Conservation (phyloP, 768 basidiomycete genomes). For the Boletus speciosus region DNA sequence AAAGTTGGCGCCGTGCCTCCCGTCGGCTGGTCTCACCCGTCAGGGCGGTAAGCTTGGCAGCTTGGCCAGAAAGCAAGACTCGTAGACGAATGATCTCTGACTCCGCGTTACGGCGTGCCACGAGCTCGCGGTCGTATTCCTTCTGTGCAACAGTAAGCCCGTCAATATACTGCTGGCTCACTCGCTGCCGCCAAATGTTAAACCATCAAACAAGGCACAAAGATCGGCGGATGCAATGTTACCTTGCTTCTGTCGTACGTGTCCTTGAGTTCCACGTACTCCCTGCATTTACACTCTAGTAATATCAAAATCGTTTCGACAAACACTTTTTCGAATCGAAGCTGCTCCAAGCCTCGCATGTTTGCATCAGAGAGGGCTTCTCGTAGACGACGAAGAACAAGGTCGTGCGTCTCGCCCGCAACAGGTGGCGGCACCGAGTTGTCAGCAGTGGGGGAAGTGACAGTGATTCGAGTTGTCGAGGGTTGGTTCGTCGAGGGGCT, state of each 20-base stretch:
- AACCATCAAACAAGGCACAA: not conserved
- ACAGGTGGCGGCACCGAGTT: constrained; percentile 25
- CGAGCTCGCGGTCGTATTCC: constrained; percentile 91
- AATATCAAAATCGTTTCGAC: constrained; percentile 66
- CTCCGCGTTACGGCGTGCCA: constrained; percentile 85
- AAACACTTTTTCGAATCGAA: constrained; percentile 71
- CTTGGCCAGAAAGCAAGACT: constrained; percentile 86
- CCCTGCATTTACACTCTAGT: constrained; percentile 61
- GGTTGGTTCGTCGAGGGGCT: constrained; percentile 2
- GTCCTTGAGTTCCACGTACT: constrained; percentile 60
- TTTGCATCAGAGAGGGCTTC: constrained; percentile 61
- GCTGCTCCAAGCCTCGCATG: constrained; percentile 54
- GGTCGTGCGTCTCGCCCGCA: constrained; percentile 39
- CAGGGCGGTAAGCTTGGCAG: constrained; percentile 79
- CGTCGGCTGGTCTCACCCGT: constrained; percentile 74
- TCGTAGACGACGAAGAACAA: constrained; percentile 50
- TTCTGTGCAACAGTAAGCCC: constrained; percentile 90
- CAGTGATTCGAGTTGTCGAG: constrained; percentile 37
- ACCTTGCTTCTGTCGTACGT: constrained; percentile 90
- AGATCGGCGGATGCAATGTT: constrained; percentile 20
- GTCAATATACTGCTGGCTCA: constrained; percentile 88
- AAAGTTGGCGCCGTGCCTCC: constrained; percentile 75
- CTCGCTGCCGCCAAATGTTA: constrained; percentile 50
- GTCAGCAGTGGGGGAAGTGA: constrained; percentile 41
- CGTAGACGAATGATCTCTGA: constrained; percentile 85